Percentiles rank a stretch among this genome's conserved stretches.
Conservation (phyloP, 768 basidiomycete genomes). For the Macrolepiota dolichaula region DNA sequence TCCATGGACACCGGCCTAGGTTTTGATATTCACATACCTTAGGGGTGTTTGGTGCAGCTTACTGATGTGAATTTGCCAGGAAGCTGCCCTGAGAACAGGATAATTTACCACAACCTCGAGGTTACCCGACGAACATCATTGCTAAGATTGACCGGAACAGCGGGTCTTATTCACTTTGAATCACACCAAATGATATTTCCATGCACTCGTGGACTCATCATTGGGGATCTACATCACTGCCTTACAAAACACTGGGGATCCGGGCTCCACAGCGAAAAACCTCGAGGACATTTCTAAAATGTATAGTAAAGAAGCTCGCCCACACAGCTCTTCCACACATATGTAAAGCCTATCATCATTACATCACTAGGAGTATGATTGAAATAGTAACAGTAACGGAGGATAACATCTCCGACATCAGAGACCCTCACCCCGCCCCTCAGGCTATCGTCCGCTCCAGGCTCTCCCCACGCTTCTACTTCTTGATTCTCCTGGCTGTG, state of each 20-base stretch:
- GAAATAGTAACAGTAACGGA: background rate
- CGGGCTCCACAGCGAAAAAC: background rate
- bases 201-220: background rate
- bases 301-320: background rate
- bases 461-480: background rate
- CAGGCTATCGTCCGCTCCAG: background rate
- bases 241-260: background rate
- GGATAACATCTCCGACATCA: background rate
- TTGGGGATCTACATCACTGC: background rate
- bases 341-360: conserved; percentile 9
- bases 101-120: background rate
- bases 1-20: too few relatives aligned
- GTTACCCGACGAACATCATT: background rate
- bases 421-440: background rate
- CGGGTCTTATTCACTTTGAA: background rate
- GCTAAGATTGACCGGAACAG: background rate
- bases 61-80: background rate
- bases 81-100: background rate
- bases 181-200: background rate
- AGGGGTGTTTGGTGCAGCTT: background rate
- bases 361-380: conserved; percentile 1
- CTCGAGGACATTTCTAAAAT: background rate
- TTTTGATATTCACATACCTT: too few relatives aligned
- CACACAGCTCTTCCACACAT: background rate
- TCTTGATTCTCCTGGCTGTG: background rate